phyloP scores from a whole-genome alignment of 2,329 filamentous ascomycete species.

The Gaeumannomyces tritici region DNA sequence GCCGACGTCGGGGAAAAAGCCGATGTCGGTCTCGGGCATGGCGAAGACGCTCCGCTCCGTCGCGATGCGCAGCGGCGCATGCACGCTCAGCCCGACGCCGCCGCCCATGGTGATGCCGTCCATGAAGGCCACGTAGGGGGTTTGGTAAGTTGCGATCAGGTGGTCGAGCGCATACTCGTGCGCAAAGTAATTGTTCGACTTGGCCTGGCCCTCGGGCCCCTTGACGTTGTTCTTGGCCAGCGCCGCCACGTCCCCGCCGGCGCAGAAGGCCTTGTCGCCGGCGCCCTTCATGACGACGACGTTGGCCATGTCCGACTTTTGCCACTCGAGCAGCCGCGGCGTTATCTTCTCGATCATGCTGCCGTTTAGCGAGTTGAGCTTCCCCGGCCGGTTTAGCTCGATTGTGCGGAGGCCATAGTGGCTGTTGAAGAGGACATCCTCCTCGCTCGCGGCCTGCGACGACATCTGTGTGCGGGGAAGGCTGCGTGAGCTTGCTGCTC shows the following conservation, averaged over 20 bases:
- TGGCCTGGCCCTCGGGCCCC: slow-evolving; percentile 59
- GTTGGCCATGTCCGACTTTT: slow-evolving; percentile 89
- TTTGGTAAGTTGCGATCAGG: slow-evolving; percentile 83
- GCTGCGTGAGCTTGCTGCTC: background rate
- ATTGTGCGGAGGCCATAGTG: slow-evolving; percentile 84
- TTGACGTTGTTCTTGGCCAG: slow-evolving; percentile 66
- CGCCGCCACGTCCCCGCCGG: slow-evolving; percentile 79
- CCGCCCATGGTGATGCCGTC: slow-evolving; percentile 98
- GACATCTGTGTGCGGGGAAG: slow-evolving; percentile 23
- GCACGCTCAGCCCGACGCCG: slow-evolving; percentile 85
- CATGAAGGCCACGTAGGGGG: slow-evolving; percentile 93
- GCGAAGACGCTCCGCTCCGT: slow-evolving; percentile 94
- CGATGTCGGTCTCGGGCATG: slow-evolving; percentile 97
- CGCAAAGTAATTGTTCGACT: slow-evolving; percentile 77
- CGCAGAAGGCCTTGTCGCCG: slow-evolving; percentile 78
- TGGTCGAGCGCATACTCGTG: slow-evolving; percentile 97
- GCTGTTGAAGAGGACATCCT: slow-evolving; percentile 90
- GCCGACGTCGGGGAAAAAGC: slow-evolving; percentile 97
- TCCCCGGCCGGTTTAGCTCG: slow-evolving; percentile 85
- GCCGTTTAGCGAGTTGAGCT: slow-evolving; percentile 84
- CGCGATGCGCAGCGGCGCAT: slow-evolving; percentile 92
- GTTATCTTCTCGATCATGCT: slow-evolving; percentile 96
- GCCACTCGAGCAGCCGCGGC: slow-evolving; percentile 83
- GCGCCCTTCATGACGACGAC: slow-evolving; percentile 86
- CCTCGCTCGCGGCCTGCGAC: slow-evolving; percentile 54